Conservation (phyloP, 2,329 filamentous ascomycete genomes). For the Capronia americana region DNA sequence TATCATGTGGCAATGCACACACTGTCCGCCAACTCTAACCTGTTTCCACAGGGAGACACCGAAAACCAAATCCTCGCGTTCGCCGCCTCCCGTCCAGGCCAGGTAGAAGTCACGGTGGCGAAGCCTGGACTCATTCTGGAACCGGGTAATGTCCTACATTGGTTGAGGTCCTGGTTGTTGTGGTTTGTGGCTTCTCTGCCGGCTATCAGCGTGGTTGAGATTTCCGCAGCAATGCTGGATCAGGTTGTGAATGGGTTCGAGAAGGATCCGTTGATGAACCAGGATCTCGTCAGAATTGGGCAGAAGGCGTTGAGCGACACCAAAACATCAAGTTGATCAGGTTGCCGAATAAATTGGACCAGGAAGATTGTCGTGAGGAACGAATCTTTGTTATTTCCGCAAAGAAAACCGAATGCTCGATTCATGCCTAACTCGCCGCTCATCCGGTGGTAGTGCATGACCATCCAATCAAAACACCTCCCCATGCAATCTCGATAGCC, state of each 20-base stretch:
- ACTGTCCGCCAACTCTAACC: neutral
- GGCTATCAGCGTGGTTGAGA: slow-evolving; percentile 42
- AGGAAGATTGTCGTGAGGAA: neutral
- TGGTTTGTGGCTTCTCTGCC: slow-evolving; percentile 15
- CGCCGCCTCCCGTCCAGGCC: slow-evolving; percentile 48
- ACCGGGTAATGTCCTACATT: slow-evolving; percentile 35
- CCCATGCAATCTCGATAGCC: slow-evolving; percentile 2
- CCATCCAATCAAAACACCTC: slow-evolving; percentile 5
- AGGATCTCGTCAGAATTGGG: slow-evolving; percentile 53
- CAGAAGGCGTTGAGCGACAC: slow-evolving; percentile 28
- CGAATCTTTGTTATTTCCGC: neutral
- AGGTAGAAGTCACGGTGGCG: slow-evolving; percentile 49
- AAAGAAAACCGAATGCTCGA: neutral
- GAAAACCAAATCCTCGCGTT: slow-evolving; percentile 54
- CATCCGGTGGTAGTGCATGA: neutral
- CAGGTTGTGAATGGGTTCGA: slow-evolving; percentile 55
- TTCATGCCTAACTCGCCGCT: neutral
- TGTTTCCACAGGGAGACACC: slow-evolving; percentile 53
- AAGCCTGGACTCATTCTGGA: slow-evolving; percentile 54
- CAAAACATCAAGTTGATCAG: neutral
- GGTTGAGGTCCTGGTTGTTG: slow-evolving; percentile 41
- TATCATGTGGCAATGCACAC: neutral
- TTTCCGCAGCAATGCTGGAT: slow-evolving; percentile 54
- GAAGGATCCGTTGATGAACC: slow-evolving; percentile 54
- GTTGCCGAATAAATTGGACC: neutral